Evolutionary conservation across 129 eudicot species (phyloP), one percentile per base, ranked within the genome.

Genomic region (Artemisia annua): DNA sequence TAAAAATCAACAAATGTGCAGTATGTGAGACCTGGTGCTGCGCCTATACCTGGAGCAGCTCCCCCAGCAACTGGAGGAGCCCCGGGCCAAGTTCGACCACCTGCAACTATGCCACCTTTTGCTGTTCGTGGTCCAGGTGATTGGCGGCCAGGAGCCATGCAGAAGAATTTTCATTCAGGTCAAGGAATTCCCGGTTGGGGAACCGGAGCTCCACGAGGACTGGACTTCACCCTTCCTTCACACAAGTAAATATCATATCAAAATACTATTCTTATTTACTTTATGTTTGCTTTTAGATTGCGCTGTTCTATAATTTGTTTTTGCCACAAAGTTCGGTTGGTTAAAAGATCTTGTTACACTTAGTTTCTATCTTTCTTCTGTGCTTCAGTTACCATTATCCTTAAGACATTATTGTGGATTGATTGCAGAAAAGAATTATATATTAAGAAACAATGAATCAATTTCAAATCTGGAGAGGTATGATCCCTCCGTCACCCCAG

Each of bases 11-110:
- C 46, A 7, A 39, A 72, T 72, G 67, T 88, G 89, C 83, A 90
- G 98, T 93, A 93, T 70, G 98, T 93, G 80, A 87, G 98, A 75
- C 96, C 97, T 85, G 98, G 98, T 49, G 98, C 90, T 62, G 84
- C 95, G 12, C 96, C 98, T 26, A 76, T 89, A 49, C 95, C 96
- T 80, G 96, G 97, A 67, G 86, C 80, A 26, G 90, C 88, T 74
- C 83, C 89, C 71, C 82, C 67, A 24, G 79, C 80, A 44, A 56
- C 83, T 69, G 97, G 86, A 54, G 93, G 85, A 57, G 50, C 77
- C 60, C 83, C 79, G 43, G 93, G 96, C 58, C 98, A 90, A 79
- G 85, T 84, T 77, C 96, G 95, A 32, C 98, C 90, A 68, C 92
- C 96, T 48, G 83, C 81, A 44, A 65, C 65, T 71, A 63, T 79